These are phyloP conservation scores for Aspergillus sojae DNA, from an alignment of 2,329 filamentous ascomycete species.

Conservation along the genomic window DNA sequence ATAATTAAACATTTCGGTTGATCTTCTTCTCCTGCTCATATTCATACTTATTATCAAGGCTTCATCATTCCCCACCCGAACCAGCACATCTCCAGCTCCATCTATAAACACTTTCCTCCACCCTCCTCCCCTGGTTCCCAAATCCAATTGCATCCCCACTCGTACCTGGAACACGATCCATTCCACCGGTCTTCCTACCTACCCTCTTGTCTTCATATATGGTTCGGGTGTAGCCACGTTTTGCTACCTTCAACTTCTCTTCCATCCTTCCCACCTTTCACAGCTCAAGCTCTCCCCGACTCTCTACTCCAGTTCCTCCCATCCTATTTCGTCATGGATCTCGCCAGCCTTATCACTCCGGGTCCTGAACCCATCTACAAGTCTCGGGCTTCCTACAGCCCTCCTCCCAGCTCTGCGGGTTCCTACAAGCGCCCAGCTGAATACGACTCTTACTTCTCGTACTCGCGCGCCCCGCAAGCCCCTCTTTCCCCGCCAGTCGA, in stretches of 20 bases:
- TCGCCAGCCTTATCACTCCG: constrained; percentile 37
- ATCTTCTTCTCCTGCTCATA: constrained; percentile 13
- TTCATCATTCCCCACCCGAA: constrained; percentile 22
- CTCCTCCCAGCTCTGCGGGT: constrained; percentile 15
- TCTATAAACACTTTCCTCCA: constrained; percentile 25
- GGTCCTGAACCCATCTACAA: constrained; percentile 22
- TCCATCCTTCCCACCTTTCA: constrained; percentile 6
- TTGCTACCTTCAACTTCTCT: neutral
- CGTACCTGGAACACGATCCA: constrained; percentile 12
- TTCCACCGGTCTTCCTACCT: neutral
- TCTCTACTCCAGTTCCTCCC: constrained; percentile 12
- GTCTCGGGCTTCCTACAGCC: constrained; percentile 20
- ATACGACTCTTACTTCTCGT: constrained; percentile 29
- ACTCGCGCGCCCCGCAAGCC: constrained; percentile 33
- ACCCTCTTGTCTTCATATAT: constrained; percentile 12
- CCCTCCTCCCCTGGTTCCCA: constrained; percentile 14
- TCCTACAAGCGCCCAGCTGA: constrained; percentile 28
- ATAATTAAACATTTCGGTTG: constrained; percentile 23
- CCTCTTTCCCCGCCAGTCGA: constrained; percentile 46
- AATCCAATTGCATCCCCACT: constrained; percentile 14
- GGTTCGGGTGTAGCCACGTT: constrained; percentile 11
- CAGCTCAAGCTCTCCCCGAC: constrained; percentile 8
- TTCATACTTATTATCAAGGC: constrained; percentile 2
- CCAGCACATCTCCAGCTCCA: constrained; percentile 19
- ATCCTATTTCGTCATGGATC: constrained; percentile 33